These are phyloP conservation scores for Talaromyces wortmannii DNA, from an alignment of 495 filamentous ascomycete species.

Conservation along the genomic window DNA sequence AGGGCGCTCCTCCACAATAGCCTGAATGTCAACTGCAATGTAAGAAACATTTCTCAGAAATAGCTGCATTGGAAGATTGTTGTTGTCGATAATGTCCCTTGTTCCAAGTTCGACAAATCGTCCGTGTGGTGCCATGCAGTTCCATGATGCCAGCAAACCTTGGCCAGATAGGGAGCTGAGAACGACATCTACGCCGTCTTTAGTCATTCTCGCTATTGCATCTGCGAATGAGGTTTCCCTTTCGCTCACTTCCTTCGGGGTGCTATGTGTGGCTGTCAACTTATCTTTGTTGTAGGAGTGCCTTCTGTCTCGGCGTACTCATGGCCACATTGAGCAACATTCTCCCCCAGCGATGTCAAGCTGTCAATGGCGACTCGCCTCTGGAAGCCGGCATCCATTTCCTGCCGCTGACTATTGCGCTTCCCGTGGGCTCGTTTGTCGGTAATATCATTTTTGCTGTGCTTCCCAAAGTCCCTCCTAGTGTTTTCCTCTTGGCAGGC, in stretches of 20 bases:
- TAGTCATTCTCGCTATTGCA: not conserved
- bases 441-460: constrained; percentile 37
- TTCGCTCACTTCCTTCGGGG: too few species aligned
- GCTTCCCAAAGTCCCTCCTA: constrained; percentile 35
- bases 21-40: too few species aligned
- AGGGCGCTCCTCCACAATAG: too few species aligned
- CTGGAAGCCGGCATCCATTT: constrained; percentile 49
- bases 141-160: constrained; percentile 28
- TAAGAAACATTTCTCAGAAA: constrained; percentile 17
- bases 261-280: constrained; percentile 38
- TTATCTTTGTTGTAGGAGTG: too few species aligned
- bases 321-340: too few species aligned
- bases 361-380: constrained; percentile 37
- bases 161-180: constrained; percentile 42
- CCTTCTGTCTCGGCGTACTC: too few species aligned
- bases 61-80: constrained; percentile 9
- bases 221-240: too few species aligned
- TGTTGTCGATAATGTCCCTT: constrained; percentile 23
- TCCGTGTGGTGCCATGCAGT: constrained; percentile 38
- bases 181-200: constrained; percentile 48
- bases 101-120: constrained; percentile 46
- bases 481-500: constrained; percentile 40
- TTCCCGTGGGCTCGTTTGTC: constrained; percentile 42
- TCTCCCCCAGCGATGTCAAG: constrained; percentile 54
- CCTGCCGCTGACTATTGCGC: constrained; percentile 42